Percentiles rank a stretch among this genome's conserved stretches.
phyloP scores from a whole-genome alignment of 2,329 filamentous ascomycete genomes.

The Fusarium duplospermum region DNA sequence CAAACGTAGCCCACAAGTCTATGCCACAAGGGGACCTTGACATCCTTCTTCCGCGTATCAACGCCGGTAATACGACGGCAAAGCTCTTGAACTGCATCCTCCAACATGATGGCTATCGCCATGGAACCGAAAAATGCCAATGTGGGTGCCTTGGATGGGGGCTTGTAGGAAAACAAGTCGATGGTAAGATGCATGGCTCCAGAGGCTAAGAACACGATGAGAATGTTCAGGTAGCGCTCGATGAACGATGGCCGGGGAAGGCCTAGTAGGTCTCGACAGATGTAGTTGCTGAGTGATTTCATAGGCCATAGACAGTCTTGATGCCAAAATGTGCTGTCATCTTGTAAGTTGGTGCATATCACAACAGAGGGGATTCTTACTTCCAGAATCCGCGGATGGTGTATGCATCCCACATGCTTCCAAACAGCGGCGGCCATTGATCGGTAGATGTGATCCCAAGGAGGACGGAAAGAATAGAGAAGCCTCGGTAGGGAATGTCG shows the following conservation, averaged over 20 bases:
- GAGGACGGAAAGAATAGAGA: not conserved
- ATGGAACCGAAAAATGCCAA: constrained; percentile 16
- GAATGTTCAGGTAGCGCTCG: constrained; percentile 18
- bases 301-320: constrained; percentile 14
- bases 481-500: not conserved
- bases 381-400: constrained; percentile 25
- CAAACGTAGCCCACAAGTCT: constrained; percentile 25
- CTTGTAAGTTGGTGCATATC: not conserved
- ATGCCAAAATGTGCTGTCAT: constrained; percentile 27
- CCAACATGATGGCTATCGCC: not conserved
- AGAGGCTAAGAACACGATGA: constrained; percentile 20
- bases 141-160: not conserved
- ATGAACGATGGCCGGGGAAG: constrained; percentile 8
- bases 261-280: constrained; percentile 15
- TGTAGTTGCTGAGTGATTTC: constrained; percentile 28
- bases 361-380: not conserved
- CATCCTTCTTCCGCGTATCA: not conserved
- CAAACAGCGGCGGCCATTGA: constrained; percentile 26
- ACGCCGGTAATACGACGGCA: not conserved
- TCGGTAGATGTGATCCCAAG: not conserved
- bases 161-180: constrained; percentile 4
- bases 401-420: constrained; percentile 21
- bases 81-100: not conserved
- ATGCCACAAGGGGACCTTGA: constrained; percentile 13
- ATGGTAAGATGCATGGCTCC: constrained; percentile 10